Base-by-base conservation (phyloP, 2,329 filamentous ascomycete species). In the Xylariomycetidae sp. region DNA sequence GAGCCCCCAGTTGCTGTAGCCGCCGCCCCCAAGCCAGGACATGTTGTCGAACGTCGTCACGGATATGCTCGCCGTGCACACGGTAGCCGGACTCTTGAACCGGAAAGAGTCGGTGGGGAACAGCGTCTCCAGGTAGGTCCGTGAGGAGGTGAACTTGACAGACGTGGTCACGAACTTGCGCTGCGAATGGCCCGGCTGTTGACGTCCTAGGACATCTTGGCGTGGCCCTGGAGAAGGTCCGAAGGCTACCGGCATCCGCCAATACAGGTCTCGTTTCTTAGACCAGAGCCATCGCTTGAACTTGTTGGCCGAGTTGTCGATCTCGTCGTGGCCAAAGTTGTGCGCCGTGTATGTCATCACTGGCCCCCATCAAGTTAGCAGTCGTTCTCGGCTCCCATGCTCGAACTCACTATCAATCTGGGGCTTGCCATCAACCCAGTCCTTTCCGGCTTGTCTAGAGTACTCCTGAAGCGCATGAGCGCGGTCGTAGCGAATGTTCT, bases 321-420 rank as follows among this genome's bases (percentile, higher is more conserved):
- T 71, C 44, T 78, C 76, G 39, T 80, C 74, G 45, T 76, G 70
- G 6, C 70, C 68, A 41, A 74, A 76, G 44, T 72, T 76, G 49
- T 73, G 72, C 19, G 58, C 52, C 1, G 59, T 65, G 42, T 62
- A 70, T 14, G 53, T 53, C 43, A 56, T 49, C 49, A 63, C 59
- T 64, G 12, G 4, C 19, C 10, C n/a, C 20, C 3, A 15, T 42
- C 19, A 38, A 34, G 23, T 12, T 19, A 23, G n/a, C 14, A 28
- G 19, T 23, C 18, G 17, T 10, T 19, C 15, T 13, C 24, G 6
- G 12, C 5, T 19, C 18, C 13, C 5, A 6, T 5, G 17, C 22
- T 18, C 13, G n/a, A n/a, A 39, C 58, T 52, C 59, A 72, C 67
- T 68, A 58, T 48, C 68, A 13, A 58, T 47, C 8, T 49, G 46